A percentile compares a stretch with the other conserved stretches of the same genome.
Evolutionary conservation across 139 green algal genomes (phyloP).

Genomic region (Axilococcus clingmanii): DNA sequence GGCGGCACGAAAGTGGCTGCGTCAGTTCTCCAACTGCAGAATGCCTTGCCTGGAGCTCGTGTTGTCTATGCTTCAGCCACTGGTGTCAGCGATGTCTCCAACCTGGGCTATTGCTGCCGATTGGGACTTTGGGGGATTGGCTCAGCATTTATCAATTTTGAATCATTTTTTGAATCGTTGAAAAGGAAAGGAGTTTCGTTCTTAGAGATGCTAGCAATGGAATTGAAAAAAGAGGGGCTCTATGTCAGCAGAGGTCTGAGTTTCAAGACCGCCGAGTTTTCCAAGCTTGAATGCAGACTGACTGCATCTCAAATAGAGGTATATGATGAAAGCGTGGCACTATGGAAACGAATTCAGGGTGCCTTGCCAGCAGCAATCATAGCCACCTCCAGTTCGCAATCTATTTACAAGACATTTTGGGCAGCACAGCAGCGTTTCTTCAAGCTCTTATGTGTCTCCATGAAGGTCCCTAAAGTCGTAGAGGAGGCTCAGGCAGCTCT

Average conservation of each 20-base stretch:
- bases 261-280: slow-evolving; percentile 76
- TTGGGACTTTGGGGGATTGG: slow-evolving; percentile 73
- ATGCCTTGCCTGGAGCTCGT: slow-evolving; percentile 48
- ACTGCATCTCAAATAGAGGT: slow-evolving; percentile 27
- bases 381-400: background rate
- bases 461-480: slow-evolving; percentile 71
- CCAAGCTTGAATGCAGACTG: slow-evolving; percentile 51
- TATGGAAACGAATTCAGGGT: slow-evolving; percentile 38
- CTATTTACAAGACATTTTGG: slow-evolving; percentile 48
- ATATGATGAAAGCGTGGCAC: slow-evolving; percentile 59
- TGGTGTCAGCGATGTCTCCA: slow-evolving; percentile 54
- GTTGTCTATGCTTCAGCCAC: slow-evolving; percentile 79
- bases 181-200: slow-evolving; percentile 47
- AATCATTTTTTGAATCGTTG: slow-evolving; percentile 66
- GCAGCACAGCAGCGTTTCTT: slow-evolving; percentile 85
- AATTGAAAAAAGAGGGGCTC: slow-evolving; percentile 73
- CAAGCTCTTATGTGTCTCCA: slow-evolving; percentile 74
- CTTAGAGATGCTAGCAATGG: slow-evolving; percentile 78
- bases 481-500: slow-evolving; percentile 50
- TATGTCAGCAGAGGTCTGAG: slow-evolving; percentile 70
- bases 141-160: slow-evolving; percentile 45
- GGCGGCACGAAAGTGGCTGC: slow-evolving; percentile 57
- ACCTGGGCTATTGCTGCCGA: slow-evolving; percentile 70
- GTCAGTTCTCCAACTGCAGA: slow-evolving; percentile 63
- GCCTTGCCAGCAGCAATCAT: slow-evolving; percentile 37